Percentiles rank a stretch among this genome's conserved stretches.
These are phyloP conservation scores for Emergomyces africanus DNA, from an alignment of 2,329 filamentous ascomycete species.

Conservation along the genomic window DNA sequence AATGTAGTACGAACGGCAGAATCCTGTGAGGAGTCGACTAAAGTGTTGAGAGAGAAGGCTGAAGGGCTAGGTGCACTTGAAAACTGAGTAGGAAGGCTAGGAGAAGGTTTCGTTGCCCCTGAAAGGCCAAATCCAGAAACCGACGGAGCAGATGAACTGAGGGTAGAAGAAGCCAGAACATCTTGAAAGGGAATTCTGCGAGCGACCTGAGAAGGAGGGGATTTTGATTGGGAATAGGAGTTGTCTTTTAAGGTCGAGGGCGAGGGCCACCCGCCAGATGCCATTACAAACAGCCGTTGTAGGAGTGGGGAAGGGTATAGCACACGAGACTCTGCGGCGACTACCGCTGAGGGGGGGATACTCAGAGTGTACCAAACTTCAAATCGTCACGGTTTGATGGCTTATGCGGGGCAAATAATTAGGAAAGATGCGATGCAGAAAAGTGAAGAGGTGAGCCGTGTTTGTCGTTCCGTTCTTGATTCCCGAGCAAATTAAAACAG, in stretches of 20 bases:
- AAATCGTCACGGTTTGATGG: not conserved
- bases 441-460: not conserved
- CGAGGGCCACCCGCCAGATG: slow-evolving; percentile 22
- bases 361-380: not conserved
- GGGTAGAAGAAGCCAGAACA: slow-evolving; percentile 21
- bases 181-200: slow-evolving; percentile 23
- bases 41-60: slow-evolving; percentile 21
- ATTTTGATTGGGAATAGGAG: slow-evolving; percentile 24
- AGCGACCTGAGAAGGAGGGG: slow-evolving; percentile 21
- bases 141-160: slow-evolving; percentile 17
- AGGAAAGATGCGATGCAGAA: not conserved
- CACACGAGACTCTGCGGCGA: not conserved
- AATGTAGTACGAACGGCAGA: slow-evolving; percentile 14
- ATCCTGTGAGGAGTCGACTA: slow-evolving; percentile 22
- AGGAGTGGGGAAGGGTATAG: not conserved
- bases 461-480: not conserved
- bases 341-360: not conserved
- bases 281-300: slow-evolving; percentile 19
- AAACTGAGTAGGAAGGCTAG: not conserved
- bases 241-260: slow-evolving; percentile 23
- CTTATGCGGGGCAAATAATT: not conserved
- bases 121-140: slow-evolving; percentile 19
- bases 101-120: slow-evolving; percentile 1
- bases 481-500: not conserved
- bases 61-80: slow-evolving; percentile 11